phyloP scores from a whole-genome alignment of 2,329 filamentous ascomycete species.

The Ceratocystiopsis sp. region DNA sequence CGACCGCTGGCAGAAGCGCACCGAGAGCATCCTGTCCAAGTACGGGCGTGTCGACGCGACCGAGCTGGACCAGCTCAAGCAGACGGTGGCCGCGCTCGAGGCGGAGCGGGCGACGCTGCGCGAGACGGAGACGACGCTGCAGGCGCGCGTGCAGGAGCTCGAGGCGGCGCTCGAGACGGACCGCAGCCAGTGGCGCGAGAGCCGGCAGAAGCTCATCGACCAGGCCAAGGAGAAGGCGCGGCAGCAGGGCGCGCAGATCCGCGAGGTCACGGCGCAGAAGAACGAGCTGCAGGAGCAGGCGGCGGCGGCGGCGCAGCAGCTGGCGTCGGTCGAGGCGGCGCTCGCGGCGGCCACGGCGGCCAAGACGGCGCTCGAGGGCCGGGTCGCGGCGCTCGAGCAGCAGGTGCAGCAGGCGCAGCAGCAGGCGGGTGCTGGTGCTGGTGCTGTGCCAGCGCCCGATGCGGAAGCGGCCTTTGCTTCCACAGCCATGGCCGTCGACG shows the following conservation, averaged over 20 bases:
- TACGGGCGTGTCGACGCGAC: slow-evolving; percentile 91
- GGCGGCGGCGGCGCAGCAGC: slow-evolving; percentile 23
- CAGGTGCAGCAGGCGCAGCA: neutral
- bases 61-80: slow-evolving; percentile 78
- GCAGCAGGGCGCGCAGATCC: slow-evolving; percentile 33
- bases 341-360: slow-evolving; percentile 31
- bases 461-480: neutral
- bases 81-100: slow-evolving; percentile 50
- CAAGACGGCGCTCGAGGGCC: slow-evolving; percentile 13
- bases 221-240: slow-evolving; percentile 45
- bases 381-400: slow-evolving; percentile 14
- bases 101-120: slow-evolving; percentile 44
- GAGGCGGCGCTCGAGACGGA: slow-evolving; percentile 37
- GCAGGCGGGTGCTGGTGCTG: too few species aligned
- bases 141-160: slow-evolving; percentile 33
- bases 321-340: slow-evolving; percentile 29
- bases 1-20: slow-evolving; percentile 89
- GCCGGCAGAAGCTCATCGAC: slow-evolving; percentile 36
- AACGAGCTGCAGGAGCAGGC: slow-evolving; percentile 34
- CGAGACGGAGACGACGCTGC: slow-evolving; percentile 31
- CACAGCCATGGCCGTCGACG: slow-evolving; percentile 1
- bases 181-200: slow-evolving; percentile 33
- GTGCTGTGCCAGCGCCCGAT: neutral
- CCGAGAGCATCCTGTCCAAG: slow-evolving; percentile 87
- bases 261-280: slow-evolving; percentile 36